Evolutionary conservation across 192 early-diverging fungal genomes (phyloP), one percentile per base, ranked within the genome.

Genomic region (Thamnidium elegans): DNA sequence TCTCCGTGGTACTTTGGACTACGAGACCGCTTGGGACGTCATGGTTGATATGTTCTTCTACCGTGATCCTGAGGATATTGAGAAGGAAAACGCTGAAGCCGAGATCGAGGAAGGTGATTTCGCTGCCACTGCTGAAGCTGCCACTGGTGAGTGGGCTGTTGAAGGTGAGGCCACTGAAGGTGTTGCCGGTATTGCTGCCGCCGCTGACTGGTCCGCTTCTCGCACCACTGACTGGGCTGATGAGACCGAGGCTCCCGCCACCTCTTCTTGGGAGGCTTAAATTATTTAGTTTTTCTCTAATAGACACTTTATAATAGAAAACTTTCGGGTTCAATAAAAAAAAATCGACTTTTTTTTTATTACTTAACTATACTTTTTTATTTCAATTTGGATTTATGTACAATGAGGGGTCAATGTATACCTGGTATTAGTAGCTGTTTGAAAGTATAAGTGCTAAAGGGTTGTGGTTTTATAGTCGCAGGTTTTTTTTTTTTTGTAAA

Each of bases 11-110:
- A 84, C 89, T 76, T 84, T 99, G 74, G 68, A 90, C 71, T 90
- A 94, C 78, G 75, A 84, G 71, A 76, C 83, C 67, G 80, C 86
- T 65, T 99, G 98, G 98, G 83, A 93, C 63, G 82, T 99, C 73
- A 99, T 99, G 96, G 92, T 94, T 69, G 98, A 99, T 83, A 95
- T 99, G 98, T 99, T 98, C 98, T 98, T 99, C 91, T 99, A 89
- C 90, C 92, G 98, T 75, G 96, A 98, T 78, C 89, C 96, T 69
- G 93, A 92, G 73, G 98, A 99, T 78, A 88, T 89, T 60, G 91
- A 92, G 78, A 95, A 97, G 90, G 95, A 99, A 73, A 82, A 83
- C 53, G 85, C 78, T 50, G 83, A 78, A n/a, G 79, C 80, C 26
- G 73, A 70, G 23, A 53, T 77, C 17, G 75, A 78, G 20, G 80